Base-by-base conservation (phyloP, 495 filamentous ascomycete species). In the Aspergillus mulundensis region DNA sequence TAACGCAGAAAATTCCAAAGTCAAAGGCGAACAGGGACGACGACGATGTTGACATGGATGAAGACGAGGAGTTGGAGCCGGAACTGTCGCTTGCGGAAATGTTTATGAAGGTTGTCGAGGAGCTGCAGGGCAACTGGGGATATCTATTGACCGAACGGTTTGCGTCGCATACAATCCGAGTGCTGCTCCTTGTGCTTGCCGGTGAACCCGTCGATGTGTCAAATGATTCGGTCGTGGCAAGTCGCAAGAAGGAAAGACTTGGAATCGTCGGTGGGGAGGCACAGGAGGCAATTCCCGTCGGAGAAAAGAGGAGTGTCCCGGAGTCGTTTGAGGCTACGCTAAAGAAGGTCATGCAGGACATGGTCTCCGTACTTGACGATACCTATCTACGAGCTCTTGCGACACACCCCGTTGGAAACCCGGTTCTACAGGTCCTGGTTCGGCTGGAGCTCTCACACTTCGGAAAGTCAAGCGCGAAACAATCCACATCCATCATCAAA, bases 221-320 rank as follows among this genome's bases (percentile, higher is more conserved):
- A 12, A 85, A 79, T 12, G 84, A 81, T 46, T 86, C 86, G 5
- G 68, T 93, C 14, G 74, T 97, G 32, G 84, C 90, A 62, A 93
- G 91, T 72, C 91, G 89, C 68, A 90, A 86, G 73, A 97, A 97
- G 68, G 91, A 97, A 70, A 83, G 87, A 63, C 77, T 93, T 54
- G 79, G 79, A 21, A 66, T 78, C 38, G 61, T 72, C 19, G 69
- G 71, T 10, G 60, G 61, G 7, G 67, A 61, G 54, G 51, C 61
- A 59, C 59, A 76, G 72, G 69, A 72, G 69, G 75, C 64, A 28
- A 73, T 63, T 55, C 67, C 48, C 14, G 25, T 47, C 38, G 39
- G 57, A 7, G 53, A 70, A 47, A 73, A 66, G 66, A 80, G 83
- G 40, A 72, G 74, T 15, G 90, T 97, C 1, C 95, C 94, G 1